Evolutionary conservation across 768 basidiomycete species (phyloP).

Genomic region (Mycena polygramma): DNA sequence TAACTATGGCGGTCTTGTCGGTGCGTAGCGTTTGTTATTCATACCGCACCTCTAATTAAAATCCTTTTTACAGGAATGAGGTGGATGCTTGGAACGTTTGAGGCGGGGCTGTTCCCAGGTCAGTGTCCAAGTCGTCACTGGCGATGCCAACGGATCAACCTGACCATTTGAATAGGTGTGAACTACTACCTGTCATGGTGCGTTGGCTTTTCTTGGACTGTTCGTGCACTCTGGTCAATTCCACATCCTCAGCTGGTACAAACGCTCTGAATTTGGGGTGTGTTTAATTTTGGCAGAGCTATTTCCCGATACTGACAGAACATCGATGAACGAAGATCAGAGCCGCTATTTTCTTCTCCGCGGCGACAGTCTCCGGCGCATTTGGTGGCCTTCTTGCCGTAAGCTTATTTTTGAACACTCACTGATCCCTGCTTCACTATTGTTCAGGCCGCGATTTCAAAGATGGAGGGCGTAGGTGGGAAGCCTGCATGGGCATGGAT

Average conservation of each 20-base stretch:
- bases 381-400: constrained; percentile 84
- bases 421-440: constrained; percentile 6
- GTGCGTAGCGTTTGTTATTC: constrained; percentile 50
- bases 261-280: constrained; percentile 83
- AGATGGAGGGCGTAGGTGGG: constrained; percentile 78
- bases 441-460: constrained; percentile 70
- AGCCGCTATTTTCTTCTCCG: constrained; percentile 79
- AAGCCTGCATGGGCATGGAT: constrained; percentile 81
- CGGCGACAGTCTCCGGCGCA: constrained; percentile 86
- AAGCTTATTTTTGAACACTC: constrained; percentile 37
- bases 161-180: constrained; percentile 77
- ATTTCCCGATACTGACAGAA: constrained; percentile 39
- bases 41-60: neutral
- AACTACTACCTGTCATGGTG: constrained; percentile 83
- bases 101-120: constrained; percentile 74
- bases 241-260: constrained; percentile 56
- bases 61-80: constrained; percentile 63
- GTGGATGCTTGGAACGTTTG: constrained; percentile 80
- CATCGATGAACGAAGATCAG: constrained; percentile 49
- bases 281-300: constrained; percentile 56
- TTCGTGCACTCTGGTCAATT: neutral
- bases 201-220: constrained; percentile 35
- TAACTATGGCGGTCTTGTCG: constrained; percentile 77
- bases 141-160: constrained; percentile 66
- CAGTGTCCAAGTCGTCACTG: constrained; percentile 54